Evolutionary conservation across 495 filamentous ascomycete genomes (phyloP), one percentile per base, ranked within the genome.

Genomic region (Immersiella caudata): DNA sequence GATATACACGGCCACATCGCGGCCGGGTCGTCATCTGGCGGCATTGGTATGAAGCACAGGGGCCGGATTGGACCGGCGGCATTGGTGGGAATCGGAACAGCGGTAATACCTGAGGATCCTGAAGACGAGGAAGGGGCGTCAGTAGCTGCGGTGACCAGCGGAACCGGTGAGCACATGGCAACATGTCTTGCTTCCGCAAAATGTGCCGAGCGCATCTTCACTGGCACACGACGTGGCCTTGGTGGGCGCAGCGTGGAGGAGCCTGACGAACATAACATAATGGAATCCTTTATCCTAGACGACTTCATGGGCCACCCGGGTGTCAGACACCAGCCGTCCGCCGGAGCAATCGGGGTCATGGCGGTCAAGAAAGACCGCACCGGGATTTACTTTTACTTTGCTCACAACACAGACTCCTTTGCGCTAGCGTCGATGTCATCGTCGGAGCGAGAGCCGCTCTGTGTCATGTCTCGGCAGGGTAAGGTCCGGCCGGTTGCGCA

Each of bases 21-120:
- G 6, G 95, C 94, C 9, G 95, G 91, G n/a, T 96, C 96, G 2
- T 98, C 95, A 7, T 99, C 95, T 56, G 95, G 95, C n/a, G 95
- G 95, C 7, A 98, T 98, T 69, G 96, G 96, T 18, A 97, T 99
- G 93, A 99, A 99, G 72, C 93, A 95, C 78, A 85, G 87, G 56
- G 95, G 95, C 25, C 88, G 95, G 52, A 84, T 96, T 71, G 95
- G 95, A 2, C 95, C 95, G 36, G 95, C 95, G 24, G 95, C 95
- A 7, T 82, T 99, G 14, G 91, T 97, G 22, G 94, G 94, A 12
- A 85, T 99, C 60, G 95, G 95, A 51, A 93, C 93, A 18, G 87
- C 90, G 61, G 90, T 97, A 12, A 84, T 96, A n/a, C 93, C 93
- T 0, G 77, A 82, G 16, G 76, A 79, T 64, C 85, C 90, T 49